Evolutionary conservation across 257 asterid species (phyloP), one percentile per base, ranked within the genome.

Genomic region (Phtheirospermum japonicum): DNA sequence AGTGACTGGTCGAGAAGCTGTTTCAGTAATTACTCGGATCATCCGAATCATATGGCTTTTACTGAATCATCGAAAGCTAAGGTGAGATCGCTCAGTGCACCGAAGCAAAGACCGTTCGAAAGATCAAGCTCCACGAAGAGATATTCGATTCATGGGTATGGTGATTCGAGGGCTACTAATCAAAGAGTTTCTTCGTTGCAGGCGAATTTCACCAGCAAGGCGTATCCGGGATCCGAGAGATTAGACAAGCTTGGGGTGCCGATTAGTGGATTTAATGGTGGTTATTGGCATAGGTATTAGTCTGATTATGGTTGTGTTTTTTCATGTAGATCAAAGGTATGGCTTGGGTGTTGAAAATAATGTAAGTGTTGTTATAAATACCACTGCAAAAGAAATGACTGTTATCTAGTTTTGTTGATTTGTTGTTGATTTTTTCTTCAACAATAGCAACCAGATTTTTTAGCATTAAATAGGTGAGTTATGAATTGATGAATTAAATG

Each of bases 31-130:
- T 85, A 71, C 73, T 72, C 92, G 0, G 96, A 89, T 67, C 77
- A 73, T 46, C 97, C 95, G 2, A 87, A 61, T 36, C 89, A 93
- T 63, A 93, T 93, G 99, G 55, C 97, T 2, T 79, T 67, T 49
- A 93, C 99, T 0, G 85, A 87, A 64, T 93, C 99, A 7, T 77
- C 95, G 0, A 87, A 81, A 71, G 97, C 99, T 2, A 93, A 93
- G 82, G 78, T 70, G 28, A 77, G 99, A 56, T 87, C 99, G 2
- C 71, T 82, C 20, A 93, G 97, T 59, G 97, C 94, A 19, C 99
- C 99, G 4, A 87, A 70, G 70, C 97, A 85, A 19, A 77, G 99
- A 61, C 83, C 86, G 2, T 77, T 71, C 4, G 99, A 88, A 56
- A 71, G 89, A 69, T 80, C 89, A 0, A 74, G 85, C 67, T 87